Percentiles rank a stretch among this genome's conserved stretches.
phyloP scores from a whole-genome alignment of 768 basidiomycete species.

The Dentipellis fragilis region DNA sequence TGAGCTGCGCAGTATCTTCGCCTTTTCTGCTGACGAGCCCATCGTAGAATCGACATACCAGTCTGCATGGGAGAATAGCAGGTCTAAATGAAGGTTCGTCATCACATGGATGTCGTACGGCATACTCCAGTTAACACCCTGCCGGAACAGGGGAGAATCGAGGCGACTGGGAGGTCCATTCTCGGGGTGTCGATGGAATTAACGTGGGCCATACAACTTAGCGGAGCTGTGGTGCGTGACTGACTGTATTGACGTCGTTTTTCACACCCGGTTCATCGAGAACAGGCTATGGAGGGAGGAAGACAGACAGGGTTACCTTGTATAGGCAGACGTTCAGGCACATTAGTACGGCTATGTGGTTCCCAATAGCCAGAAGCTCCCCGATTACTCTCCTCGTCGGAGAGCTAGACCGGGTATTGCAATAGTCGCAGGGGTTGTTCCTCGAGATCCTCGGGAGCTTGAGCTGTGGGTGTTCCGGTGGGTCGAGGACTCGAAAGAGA shows the following conservation, averaged over 20 bases:
- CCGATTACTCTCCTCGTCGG: too few relatives aligned
- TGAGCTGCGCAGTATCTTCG: not conserved
- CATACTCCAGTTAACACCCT: not conserved
- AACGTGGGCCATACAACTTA: not conserved
- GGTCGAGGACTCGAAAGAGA: too few relatives aligned
- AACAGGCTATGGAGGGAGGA: not conserved
- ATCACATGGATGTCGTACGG: not conserved
- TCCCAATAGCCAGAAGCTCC: too few relatives aligned
- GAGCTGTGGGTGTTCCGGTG: too few relatives aligned
- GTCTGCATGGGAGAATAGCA: not conserved
- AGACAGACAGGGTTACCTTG: not conserved
- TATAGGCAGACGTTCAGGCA: not conserved
- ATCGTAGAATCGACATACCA: not conserved
- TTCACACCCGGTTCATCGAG: not conserved
- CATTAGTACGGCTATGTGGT: not conserved
- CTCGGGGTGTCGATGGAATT: not conserved
- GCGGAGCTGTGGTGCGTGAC: not conserved
- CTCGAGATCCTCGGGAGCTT: too few relatives aligned
- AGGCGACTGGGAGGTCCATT: not conserved
- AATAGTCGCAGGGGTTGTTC: too few relatives aligned
- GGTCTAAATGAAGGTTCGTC: not conserved
- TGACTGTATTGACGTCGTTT: not conserved
- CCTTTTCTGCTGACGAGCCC: not conserved
- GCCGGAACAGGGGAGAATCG: not conserved
- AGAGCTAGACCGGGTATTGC: too few relatives aligned